Conservation (phyloP, 2,329 filamentous ascomycete species). For the Curvularia eragrostidis region DNA sequence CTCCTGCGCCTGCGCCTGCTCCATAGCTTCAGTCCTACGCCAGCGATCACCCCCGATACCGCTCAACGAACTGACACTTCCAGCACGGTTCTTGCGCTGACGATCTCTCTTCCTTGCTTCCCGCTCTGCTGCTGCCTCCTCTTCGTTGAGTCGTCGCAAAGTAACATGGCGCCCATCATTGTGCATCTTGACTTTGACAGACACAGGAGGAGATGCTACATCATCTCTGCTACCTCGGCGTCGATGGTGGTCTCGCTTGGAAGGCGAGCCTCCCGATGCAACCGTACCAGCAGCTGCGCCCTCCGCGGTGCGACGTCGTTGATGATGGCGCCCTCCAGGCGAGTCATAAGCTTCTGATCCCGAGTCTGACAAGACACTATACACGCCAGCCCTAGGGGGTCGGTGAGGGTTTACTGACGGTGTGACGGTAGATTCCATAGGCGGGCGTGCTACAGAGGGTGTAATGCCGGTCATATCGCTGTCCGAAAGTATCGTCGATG, state of each 20-base stretch:
- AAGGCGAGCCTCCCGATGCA: constrained; percentile 38
- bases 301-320: constrained; percentile 39
- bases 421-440: constrained; percentile 33
- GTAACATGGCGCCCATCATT: constrained; percentile 69
- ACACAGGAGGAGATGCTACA: constrained; percentile 65
- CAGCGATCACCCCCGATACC: constrained; percentile 48
- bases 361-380: constrained; percentile 51
- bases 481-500: constrained; percentile 54
- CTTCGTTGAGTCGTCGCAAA: constrained; percentile 65
- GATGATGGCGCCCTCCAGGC: constrained; percentile 45
- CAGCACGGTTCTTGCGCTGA: constrained; percentile 46
- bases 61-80: constrained; percentile 51
- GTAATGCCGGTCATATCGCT: constrained; percentile 53
- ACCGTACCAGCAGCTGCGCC: constrained; percentile 38
- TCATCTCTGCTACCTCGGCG: constrained; percentile 49
- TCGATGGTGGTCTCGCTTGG: constrained; percentile 34
- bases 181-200: constrained; percentile 70
- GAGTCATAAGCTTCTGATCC: constrained; percentile 50
- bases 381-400: constrained; percentile 44
- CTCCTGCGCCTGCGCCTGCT: constrained; percentile 45
- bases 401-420: constrained; percentile 44
- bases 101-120: constrained; percentile 61
- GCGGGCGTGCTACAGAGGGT: constrained; percentile 51
- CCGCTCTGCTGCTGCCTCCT: constrained; percentile 67
- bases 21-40: constrained; percentile 49